Percentiles rank a stretch among this genome's conserved stretches.
Evolutionary conservation across 1,284 basidiomycete genomes (phyloP).

Genomic region (Sanghuangporus sanghuang): DNA sequence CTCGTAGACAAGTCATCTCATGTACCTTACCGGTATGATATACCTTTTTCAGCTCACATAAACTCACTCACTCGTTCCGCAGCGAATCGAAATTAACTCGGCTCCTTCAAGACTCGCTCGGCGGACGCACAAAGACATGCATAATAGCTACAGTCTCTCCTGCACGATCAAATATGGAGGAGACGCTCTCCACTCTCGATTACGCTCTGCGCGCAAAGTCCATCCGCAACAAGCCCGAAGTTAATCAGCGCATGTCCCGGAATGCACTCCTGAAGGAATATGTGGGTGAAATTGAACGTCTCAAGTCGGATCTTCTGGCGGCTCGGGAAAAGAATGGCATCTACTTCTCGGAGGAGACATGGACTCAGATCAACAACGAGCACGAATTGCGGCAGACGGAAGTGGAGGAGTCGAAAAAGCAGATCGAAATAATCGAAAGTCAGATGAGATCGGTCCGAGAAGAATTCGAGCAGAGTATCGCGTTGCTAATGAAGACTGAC

Average conservation of each 20-base stretch:
- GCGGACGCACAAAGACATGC: slow-evolving; percentile 97
- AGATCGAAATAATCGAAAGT: slow-evolving; percentile 77
- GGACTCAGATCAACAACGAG: slow-evolving; percentile 77
- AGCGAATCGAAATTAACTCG: slow-evolving; percentile 94
- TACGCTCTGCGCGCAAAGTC: slow-evolving; percentile 96
- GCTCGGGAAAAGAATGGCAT: slow-evolving; percentile 94
- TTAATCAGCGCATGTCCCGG: slow-evolving; percentile 93
- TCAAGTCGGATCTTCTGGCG: slow-evolving; percentile 88
- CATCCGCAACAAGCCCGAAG: slow-evolving; percentile 93
- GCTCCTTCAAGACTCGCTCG: slow-evolving; percentile 96
- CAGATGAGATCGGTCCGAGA: slow-evolving; percentile 78
- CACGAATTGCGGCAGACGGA: slow-evolving; percentile 74
- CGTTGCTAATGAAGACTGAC: slow-evolving; percentile 67
- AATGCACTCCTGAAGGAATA: slow-evolving; percentile 94
- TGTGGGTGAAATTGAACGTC: slow-evolving; percentile 89
- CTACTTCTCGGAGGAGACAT: slow-evolving; percentile 85
- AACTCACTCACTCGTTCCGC: slow-evolving; percentile 14
- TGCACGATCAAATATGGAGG: slow-evolving; percentile 89
- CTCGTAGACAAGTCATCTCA: slow-evolving; percentile 90
- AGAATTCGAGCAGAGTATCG: slow-evolving; percentile 87
- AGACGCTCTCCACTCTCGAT: slow-evolving; percentile 96
- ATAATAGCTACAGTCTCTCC: slow-evolving; percentile 97
- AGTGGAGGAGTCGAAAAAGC: slow-evolving; percentile 75
- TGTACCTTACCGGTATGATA: slow-evolving; percentile 83
- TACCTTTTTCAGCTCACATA: neutral